A percentile compares a stretch with the other conserved stretches of the same genome.
Conservation (phyloP, 345 rosid genomes). For the Eutrema yunnanense region DNA sequence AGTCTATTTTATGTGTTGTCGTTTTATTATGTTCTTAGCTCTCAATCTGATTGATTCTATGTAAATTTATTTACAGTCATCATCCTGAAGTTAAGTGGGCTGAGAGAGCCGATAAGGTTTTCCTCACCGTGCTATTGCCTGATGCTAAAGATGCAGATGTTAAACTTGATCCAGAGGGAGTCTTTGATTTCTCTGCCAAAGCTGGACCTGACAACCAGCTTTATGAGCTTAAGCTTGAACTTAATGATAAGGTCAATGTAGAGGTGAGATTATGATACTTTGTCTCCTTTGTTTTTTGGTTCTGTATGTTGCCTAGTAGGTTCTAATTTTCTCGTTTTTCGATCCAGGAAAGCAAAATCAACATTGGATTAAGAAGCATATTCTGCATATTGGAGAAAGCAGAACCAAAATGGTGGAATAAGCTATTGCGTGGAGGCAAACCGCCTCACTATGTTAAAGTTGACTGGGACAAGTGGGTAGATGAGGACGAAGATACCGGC, state of each 20-base stretch:
- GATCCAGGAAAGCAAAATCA: constrained; percentile 66
- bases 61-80: constrained; percentile 40
- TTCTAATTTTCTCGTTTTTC: not conserved
- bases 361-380: constrained; percentile 59
- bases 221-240: constrained; percentile 72
- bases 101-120: constrained; percentile 67
- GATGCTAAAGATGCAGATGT: constrained; percentile 76
- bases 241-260: constrained; percentile 68
- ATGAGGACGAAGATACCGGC: constrained; percentile 53
- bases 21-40: not conserved
- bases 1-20: not conserved
- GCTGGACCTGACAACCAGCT: constrained; percentile 51
- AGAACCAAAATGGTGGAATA: constrained; percentile 71
- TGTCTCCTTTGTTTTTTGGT: not conserved
- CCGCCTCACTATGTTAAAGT: constrained; percentile 71
- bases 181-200: constrained; percentile 62
- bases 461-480: constrained; percentile 95
- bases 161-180: constrained; percentile 72
- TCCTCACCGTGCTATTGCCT: constrained; percentile 52
- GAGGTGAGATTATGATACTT: constrained; percentile 43
- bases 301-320: not conserved
- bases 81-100: constrained; percentile 93
- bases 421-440: constrained; percentile 57
- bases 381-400: constrained; percentile 73
- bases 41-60: not conserved